phyloP scores from a whole-genome alignment of 768 basidiomycete genomes.

The Leccinum olivaceopallidum region DNA sequence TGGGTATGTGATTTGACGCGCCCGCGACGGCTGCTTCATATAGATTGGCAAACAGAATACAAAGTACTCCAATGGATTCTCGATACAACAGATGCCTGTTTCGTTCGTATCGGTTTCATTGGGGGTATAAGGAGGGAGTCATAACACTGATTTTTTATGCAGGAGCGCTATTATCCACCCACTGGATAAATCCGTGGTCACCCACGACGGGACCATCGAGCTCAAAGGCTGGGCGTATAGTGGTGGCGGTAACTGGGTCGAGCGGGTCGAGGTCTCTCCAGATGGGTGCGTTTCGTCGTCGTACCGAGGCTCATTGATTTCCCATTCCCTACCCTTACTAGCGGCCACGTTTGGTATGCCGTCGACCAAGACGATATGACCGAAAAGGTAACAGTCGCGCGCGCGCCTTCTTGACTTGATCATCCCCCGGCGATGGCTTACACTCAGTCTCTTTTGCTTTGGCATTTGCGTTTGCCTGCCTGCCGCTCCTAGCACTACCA shows the following conservation, averaged over 20 bases:
- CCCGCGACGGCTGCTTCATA: background rate
- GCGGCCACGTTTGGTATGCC: slow-evolving; percentile 20
- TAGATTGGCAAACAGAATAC: slow-evolving; percentile 47
- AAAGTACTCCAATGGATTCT: slow-evolving; percentile 54
- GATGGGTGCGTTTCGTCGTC: slow-evolving; percentile 2
- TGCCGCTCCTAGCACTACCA: slow-evolving; percentile 45
- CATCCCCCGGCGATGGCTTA: background rate
- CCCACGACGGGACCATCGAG: slow-evolving; percentile 49
- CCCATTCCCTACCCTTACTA: background rate
- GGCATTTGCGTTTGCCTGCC: background rate
- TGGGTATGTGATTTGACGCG: too few species aligned
- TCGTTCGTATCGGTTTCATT: slow-evolving; percentile 39
- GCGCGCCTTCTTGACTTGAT: background rate
- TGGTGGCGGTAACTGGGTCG: slow-evolving; percentile 54
- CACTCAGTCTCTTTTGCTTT: background rate
- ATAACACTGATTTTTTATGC: background rate
- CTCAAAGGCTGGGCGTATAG: slow-evolving; percentile 47
- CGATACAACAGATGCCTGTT: slow-evolving; percentile 59
- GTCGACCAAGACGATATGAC: slow-evolving; percentile 18
- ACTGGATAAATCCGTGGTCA: slow-evolving; percentile 43
- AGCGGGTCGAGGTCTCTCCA: slow-evolving; percentile 52
- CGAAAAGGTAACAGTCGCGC: slow-evolving; percentile 11
- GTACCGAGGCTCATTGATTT: background rate
- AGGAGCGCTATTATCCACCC: slow-evolving; percentile 19
- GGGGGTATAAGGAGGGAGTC: background rate